Evolutionary conservation across 768 basidiomycete species (phyloP).

Genomic region (Trametes gibbosa): DNA sequence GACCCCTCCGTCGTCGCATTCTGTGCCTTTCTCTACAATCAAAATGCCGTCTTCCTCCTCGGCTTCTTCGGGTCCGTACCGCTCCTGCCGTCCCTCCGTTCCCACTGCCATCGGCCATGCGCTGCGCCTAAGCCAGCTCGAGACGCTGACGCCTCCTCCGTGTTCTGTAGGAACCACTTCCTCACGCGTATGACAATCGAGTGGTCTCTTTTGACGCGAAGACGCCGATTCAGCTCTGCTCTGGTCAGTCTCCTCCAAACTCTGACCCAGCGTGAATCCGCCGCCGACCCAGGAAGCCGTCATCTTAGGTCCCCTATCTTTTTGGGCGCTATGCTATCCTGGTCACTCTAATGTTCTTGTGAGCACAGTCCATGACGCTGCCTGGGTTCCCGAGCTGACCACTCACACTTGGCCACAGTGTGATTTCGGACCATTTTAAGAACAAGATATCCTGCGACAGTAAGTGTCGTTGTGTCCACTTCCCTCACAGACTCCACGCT

Average conservation of each 20-base stretch:
- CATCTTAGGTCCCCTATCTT: conserved; percentile 9
- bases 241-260: background rate
- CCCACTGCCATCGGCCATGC: background rate
- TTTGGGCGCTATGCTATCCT: conserved; percentile 12
- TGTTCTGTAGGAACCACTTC: conserved; percentile 1
- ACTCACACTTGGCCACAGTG: background rate
- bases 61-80: conserved; percentile 11
- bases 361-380: background rate
- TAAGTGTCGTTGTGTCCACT: background rate
- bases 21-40: conserved; percentile 10
- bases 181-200: conserved; percentile 6
- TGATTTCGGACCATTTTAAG: background rate
- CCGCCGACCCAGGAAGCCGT: background rate
- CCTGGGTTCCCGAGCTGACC: too few species aligned
- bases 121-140: too few species aligned
- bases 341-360: conserved; percentile 4
- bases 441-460: conserved; percentile 3
- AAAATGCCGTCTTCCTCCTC: conserved; percentile 11
- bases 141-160: too few species aligned
- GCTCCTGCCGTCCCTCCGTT: background rate
- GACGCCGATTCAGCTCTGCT: background rate
- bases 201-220: conserved; percentile 9
- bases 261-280: too few species aligned
- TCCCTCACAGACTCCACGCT: too few species aligned
- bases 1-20: conserved; percentile 13